Percentiles rank a stretch among this genome's conserved stretches.
Evolutionary conservation across 305 asterid genomes (phyloP).

Genomic region (Fraxinus latifolia): DNA sequence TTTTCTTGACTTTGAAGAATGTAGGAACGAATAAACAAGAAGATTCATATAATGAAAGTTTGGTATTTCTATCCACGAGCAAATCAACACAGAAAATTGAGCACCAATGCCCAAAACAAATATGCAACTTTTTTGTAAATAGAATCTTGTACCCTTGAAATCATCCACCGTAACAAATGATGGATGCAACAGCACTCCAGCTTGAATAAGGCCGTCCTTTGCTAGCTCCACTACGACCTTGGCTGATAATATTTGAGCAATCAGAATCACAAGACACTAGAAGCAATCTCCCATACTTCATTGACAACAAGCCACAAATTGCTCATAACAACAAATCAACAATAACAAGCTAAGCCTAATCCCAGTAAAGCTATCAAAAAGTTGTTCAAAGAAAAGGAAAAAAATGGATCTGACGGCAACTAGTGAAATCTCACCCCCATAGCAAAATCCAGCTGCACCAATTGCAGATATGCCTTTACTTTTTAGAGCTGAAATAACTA

Average conservation of each 20-base stretch:
- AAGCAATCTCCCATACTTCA: background rate
- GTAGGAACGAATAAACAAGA: background rate
- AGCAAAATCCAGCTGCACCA: slow-evolving; percentile 73
- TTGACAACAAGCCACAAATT: background rate
- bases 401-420: background rate
- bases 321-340: background rate
- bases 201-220: slow-evolving; percentile 42
- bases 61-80: background rate
- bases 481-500: slow-evolving; percentile 45
- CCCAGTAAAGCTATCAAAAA: background rate
- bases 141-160: slow-evolving; percentile 38
- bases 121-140: background rate
- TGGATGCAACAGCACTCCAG: slow-evolving; percentile 55
- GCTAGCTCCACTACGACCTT: slow-evolving; percentile 52
- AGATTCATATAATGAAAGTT: background rate
- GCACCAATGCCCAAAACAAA: background rate
- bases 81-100: background rate
- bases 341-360: background rate
- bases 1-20: background rate
- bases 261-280: slow-evolving; percentile 2
- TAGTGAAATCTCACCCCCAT: slow-evolving; percentile 44
- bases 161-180: slow-evolving; percentile 44
- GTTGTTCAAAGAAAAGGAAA: background rate
- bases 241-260: slow-evolving; percentile 30
- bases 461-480: slow-evolving; percentile 45